These are phyloP conservation scores for Rhamnella rubrinervis DNA, from an alignment of 331 rosid genomes.

Conservation along the genomic window DNA sequence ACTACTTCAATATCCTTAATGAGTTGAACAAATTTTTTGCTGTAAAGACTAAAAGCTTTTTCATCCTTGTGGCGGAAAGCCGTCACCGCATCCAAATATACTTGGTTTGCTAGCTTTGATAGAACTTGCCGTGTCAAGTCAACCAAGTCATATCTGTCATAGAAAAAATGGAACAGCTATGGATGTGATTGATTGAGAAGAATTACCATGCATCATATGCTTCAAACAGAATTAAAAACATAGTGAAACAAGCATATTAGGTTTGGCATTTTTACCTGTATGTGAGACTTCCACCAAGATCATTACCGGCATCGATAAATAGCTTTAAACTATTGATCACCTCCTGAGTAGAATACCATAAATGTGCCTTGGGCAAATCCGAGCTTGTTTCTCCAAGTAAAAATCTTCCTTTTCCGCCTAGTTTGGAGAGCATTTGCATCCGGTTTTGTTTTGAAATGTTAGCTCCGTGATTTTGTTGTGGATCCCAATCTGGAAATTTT, in stretches of 20 bases:
- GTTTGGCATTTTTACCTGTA: conserved; percentile 56
- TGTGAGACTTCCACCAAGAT: conserved; percentile 61
- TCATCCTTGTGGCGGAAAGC: conserved; percentile 56
- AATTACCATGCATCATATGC: no score
- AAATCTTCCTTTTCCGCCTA: conserved; percentile 47
- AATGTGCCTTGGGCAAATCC: conserved; percentile 61
- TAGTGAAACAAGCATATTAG: background rate
- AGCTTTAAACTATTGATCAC: conserved; percentile 66
- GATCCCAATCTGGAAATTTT: conserved; percentile 87
- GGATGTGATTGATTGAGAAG: background rate
- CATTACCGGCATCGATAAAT: conserved; percentile 56
- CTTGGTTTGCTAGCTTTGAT: conserved; percentile 82
- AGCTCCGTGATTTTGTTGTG: conserved; percentile 36
- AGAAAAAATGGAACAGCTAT: background rate
- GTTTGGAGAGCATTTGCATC: conserved; percentile 31
- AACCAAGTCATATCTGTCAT: conserved; percentile 87
- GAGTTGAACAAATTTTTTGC: conserved; percentile 65
- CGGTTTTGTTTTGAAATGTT: conserved; percentile 16
- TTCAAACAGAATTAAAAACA: background rate
- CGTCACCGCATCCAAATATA: conserved; percentile 54
- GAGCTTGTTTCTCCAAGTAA: conserved; percentile 33
- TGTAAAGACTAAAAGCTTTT: conserved; percentile 45
- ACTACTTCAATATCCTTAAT: conserved; percentile 71
- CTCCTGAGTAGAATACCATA: conserved; percentile 75
- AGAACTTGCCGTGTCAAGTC: conserved; percentile 88